Base-by-base conservation (phyloP, 306 rosid genomes). In the Castanea sativa region DNA sequence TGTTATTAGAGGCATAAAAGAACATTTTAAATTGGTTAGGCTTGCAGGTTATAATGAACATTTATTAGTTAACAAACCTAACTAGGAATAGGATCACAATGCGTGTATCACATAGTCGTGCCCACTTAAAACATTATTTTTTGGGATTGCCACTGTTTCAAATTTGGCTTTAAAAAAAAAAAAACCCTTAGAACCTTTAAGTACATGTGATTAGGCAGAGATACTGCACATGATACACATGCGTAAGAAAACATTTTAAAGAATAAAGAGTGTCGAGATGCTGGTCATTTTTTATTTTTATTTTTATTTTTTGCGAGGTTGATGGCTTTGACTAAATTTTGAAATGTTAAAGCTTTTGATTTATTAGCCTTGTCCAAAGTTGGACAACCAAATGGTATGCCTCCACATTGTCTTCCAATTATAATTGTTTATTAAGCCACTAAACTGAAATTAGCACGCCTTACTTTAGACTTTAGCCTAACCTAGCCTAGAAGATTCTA, bases 11-110 rank as follows among this genome's bases (percentile, higher is more conserved):
- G 21, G 23, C 13, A 23, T 49, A 18, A 64, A 25, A 63, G 10
- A 27, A 2, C n/a, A 4, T 29, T 45, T 2, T 60, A 3, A 23
- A 25, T 21, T 18, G 4, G 49, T 67, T 35, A 68, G 33, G 6
- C 38, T 30, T 56, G 20, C 14, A 41, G 23, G 16, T 69, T 23
- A 14, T 61, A 29, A 18, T 57, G 69, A 20, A 23, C 70, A 45
- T 45, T 76, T 32, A 77, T 76, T 32, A 77, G 79, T 75, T 10
- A 69, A 85, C 68, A 55, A 55, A 75, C 77, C 56, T 33, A 25
- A 25, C 27, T 25, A 25, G 27, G 27, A 25, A 25, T 25, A 18
- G 41, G 32, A 73, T 80, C 55, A 23, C 59, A 32, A 32, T n/a
- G n/a, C 82, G 20, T 30, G 45, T 19, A 21, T 41, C 15, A 15